These are phyloP conservation scores for Tulasnella sp. DNA, from an alignment of 768 basidiomycete species.

Conservation along the genomic window DNA sequence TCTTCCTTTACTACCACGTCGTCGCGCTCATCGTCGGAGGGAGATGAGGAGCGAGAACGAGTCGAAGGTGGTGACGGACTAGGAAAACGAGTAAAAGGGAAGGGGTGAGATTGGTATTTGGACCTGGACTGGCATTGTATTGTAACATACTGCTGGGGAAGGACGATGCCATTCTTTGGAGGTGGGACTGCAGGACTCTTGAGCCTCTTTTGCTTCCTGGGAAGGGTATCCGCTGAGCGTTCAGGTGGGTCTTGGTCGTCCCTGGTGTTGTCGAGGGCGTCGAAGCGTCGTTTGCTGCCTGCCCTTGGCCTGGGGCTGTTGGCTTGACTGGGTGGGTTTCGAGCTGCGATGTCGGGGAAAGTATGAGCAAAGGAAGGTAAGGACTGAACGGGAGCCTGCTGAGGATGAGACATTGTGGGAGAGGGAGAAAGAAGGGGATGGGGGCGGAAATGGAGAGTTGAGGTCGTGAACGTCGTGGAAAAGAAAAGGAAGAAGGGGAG, in stretches of 20 bases:
- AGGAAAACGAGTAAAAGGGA: background rate
- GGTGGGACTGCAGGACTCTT: background rate
- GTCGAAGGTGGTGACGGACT: background rate
- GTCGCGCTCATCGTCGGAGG: background rate
- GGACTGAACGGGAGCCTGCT: background rate
- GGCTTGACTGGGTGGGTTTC: background rate
- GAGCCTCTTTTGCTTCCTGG: background rate
- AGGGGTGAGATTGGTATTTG: no score
- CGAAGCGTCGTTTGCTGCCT: slow-evolving; percentile 2
- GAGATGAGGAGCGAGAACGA: slow-evolving; percentile 2
- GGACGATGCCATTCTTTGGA: background rate
- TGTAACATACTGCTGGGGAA: no score
- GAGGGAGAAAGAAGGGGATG: background rate
- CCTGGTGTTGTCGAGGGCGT: slow-evolving; percentile 1
- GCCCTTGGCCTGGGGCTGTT: background rate
- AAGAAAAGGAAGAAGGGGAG: background rate
- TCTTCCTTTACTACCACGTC: slow-evolving; percentile 7
- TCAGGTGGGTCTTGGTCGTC: background rate
- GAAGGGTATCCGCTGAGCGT: background rate
- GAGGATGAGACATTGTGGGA: background rate
- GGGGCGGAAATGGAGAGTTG: background rate
- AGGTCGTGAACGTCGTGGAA: background rate
- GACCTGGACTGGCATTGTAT: no score
- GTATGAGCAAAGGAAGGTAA: slow-evolving; percentile 13
- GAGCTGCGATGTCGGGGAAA: slow-evolving; percentile 8